Conservation (phyloP, 2,329 filamentous ascomycete species). For the Fusarium sp. region DNA sequence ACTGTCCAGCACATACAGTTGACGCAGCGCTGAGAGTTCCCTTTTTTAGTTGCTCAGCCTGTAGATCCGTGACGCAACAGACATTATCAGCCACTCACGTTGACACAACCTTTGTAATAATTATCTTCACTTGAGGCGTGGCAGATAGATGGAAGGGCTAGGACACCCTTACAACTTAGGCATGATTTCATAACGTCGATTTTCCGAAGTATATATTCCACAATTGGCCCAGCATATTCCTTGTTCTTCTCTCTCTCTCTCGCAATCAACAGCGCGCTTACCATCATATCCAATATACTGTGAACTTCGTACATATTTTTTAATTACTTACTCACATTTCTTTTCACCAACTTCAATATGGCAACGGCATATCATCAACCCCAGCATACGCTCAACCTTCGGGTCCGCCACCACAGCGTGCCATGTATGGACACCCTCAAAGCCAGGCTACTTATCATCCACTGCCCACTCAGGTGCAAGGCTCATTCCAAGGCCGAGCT, state of each 20-base stretch:
- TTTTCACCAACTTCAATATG: background rate
- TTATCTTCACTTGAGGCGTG: background rate
- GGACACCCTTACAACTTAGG: background rate
- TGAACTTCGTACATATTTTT: no score
- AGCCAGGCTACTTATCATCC: background rate
- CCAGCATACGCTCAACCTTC: background rate
- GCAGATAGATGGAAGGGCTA: rapidly evolving
- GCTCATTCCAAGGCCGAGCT: background rate
- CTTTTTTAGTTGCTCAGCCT: background rate
- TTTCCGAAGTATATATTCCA: background rate
- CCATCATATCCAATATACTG: background rate
- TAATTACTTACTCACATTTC: no score
- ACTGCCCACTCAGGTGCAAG: background rate
- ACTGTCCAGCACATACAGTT: background rate
- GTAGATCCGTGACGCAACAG: no score
- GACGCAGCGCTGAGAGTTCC: background rate
- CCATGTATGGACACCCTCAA: background rate
- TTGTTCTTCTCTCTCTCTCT: background rate
- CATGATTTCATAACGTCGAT: background rate
- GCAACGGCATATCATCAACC: background rate
- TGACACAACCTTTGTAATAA: background rate
- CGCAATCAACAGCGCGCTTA: background rate
- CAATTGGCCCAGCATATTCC: background rate
- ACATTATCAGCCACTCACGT: background rate
- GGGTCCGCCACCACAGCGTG: background rate